These are phyloP conservation scores for Hypericum androsaemum DNA, from an alignment of 345 rosid genomes.

Conservation along the genomic window DNA sequence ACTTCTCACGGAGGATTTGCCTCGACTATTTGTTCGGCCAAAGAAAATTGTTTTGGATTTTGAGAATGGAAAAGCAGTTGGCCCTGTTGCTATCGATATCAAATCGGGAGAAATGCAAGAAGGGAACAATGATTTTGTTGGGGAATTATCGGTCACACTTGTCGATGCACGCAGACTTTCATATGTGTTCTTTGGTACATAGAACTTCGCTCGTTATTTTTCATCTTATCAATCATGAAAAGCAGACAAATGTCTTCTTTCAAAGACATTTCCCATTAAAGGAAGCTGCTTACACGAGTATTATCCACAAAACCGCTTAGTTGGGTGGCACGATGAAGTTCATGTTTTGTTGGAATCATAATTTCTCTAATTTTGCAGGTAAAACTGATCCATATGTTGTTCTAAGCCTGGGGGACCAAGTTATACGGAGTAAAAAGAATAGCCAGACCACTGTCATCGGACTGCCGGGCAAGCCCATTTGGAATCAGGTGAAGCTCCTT, in stretches of 20 bases:
- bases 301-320: no score
- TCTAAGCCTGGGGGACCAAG: constrained; percentile 73
- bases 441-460: constrained; percentile 95
- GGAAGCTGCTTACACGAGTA: no score
- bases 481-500: constrained; percentile 78
- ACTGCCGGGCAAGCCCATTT: constrained; percentile 90
- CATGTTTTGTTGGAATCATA: not conserved
- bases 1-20: constrained; percentile 90
- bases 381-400: constrained; percentile 97
- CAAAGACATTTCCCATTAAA: no score
- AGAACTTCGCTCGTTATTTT: not conserved
- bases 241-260: no score
- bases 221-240: no score
- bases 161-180: constrained; percentile 89
- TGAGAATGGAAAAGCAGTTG: constrained; percentile 88
- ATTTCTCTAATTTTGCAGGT: constrained; percentile 35
- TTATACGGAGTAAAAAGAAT: constrained; percentile 87
- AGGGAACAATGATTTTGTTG: constrained; percentile 82
- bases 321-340: no score
- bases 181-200: constrained; percentile 60
- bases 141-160: constrained; percentile 90
- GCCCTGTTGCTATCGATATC: constrained; percentile 58
- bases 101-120: constrained; percentile 80
- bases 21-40: constrained; percentile 87
- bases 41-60: constrained; percentile 97